These are phyloP conservation scores for Entomortierella parvispora DNA, from an alignment of 192 early-diverging fungal genomes.

Conservation along the genomic window DNA sequence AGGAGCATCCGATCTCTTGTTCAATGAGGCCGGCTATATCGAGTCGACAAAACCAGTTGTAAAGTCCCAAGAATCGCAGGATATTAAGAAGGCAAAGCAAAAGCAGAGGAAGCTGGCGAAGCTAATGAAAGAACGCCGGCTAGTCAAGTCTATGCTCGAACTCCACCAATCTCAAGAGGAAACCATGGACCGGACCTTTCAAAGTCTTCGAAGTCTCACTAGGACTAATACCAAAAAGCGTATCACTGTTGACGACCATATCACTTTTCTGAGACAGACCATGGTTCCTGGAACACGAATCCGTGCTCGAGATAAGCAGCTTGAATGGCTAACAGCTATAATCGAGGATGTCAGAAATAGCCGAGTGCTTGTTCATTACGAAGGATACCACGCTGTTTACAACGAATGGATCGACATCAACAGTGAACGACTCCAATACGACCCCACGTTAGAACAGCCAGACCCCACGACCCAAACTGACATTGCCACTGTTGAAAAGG, in stretches of 20 bases:
- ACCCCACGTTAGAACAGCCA: constrained; percentile 16
- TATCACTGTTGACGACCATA: constrained; percentile 18
- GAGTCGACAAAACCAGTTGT: constrained; percentile 10
- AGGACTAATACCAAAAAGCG: constrained; percentile 17
- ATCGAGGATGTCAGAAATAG: constrained; percentile 70
- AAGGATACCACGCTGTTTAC: constrained; percentile 58
- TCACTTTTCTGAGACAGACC: constrained; percentile 27
- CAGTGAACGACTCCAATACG: constrained; percentile 60
- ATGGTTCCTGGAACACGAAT: constrained; percentile 53
- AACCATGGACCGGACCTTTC: background rate
- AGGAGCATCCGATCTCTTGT: constrained; percentile 7
- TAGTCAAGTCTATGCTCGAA: constrained; percentile 2
- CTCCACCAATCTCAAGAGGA: constrained; percentile 1
- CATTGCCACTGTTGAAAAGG: background rate
- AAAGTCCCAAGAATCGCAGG: background rate
- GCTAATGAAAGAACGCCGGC: constrained; percentile 3
- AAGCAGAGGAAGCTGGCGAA: constrained; percentile 10
- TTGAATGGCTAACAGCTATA: constrained; percentile 65
- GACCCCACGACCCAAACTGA: background rate
- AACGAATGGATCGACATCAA: constrained; percentile 80
- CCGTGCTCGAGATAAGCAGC: constrained; percentile 67
- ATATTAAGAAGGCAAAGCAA: background rate
- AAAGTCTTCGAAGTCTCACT: constrained; percentile 34
- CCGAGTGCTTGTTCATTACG: constrained; percentile 68
- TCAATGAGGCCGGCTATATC: constrained; percentile 48